A percentile compares a stretch with the other conserved stretches of the same genome.
These are phyloP conservation scores for Penicillium flavigenum DNA, from an alignment of 495 filamentous ascomycete species.

Conservation along the genomic window DNA sequence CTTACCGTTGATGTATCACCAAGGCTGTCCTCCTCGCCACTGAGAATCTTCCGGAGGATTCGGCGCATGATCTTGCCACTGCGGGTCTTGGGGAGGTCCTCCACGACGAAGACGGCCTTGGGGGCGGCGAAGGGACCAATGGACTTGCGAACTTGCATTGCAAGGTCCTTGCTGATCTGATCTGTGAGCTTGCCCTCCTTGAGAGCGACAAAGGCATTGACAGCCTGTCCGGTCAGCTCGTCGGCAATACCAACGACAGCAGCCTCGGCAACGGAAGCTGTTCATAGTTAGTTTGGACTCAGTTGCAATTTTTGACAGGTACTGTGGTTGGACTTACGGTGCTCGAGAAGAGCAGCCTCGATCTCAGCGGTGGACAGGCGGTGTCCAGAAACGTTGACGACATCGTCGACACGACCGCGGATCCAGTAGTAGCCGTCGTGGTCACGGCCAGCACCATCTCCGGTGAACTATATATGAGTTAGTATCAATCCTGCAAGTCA, in stretches of 20 bases:
- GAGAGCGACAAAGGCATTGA: conserved; percentile 93
- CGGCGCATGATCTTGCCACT: conserved; percentile 99
- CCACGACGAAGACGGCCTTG: conserved; percentile 85
- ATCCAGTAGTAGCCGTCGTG: conserved; percentile 99
- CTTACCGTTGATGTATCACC: conserved; percentile 90
- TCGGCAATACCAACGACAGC: conserved; percentile 93
- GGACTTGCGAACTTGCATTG: conserved; percentile 91
- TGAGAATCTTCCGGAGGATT: conserved; percentile 94
- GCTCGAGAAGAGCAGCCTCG: conserved; percentile 93
- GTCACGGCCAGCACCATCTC: conserved; percentile 94
- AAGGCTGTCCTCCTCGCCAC: conserved; percentile 93
- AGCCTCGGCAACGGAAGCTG: conserved; percentile 74
- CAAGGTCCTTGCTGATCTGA: conserved; percentile 85
- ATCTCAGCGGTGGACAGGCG: conserved; percentile 97
- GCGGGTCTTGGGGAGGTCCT: conserved; percentile 93
- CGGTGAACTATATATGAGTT: conserved; percentile 74
- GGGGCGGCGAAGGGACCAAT: conserved; percentile 97
- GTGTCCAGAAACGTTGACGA: conserved; percentile 96
- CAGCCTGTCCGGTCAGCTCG: conserved; percentile 92
- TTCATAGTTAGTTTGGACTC: conserved; percentile 15
- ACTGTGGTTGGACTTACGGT: conserved; percentile 52
- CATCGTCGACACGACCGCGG: conserved; percentile 95
- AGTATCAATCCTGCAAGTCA: conserved; percentile 24
- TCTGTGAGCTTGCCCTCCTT: conserved; percentile 83
- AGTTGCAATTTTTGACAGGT: neutral